phyloP scores from a whole-genome alignment of 495 filamentous ascomycete species.

The Sabuloglossum arenarium region DNA sequence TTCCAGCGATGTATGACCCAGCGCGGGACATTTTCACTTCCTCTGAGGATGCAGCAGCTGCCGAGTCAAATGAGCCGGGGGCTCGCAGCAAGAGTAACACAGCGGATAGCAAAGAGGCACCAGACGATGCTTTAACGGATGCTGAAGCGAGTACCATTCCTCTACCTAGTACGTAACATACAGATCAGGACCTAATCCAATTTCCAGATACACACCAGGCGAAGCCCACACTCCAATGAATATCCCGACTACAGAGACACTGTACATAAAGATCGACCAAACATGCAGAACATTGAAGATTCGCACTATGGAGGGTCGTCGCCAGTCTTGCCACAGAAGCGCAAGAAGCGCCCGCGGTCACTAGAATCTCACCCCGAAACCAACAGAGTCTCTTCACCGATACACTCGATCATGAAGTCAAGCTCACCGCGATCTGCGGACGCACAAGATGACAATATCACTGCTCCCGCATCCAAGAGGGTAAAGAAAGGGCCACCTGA shows the following conservation, averaged over 20 bases:
- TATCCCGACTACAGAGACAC: not conserved
- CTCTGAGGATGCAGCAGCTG: conserved; percentile 8
- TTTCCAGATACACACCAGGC: not conserved
- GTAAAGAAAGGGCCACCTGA: not conserved
- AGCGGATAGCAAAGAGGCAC: not conserved
- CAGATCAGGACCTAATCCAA: not conserved
- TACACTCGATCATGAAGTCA: conserved; percentile 1
- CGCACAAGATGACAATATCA: not conserved
- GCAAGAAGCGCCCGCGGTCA: conserved; percentile 6
- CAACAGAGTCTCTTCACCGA: not conserved
- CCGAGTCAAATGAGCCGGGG: conserved; percentile 3
- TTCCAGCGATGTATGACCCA: conserved; percentile 20
- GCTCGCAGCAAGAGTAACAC: conserved; percentile 1
- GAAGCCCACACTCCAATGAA: not conserved
- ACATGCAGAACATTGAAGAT: not conserved
- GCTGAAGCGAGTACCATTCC: not conserved
- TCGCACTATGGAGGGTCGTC: not conserved
- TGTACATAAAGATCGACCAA: not conserved
- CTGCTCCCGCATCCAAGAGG: not conserved
- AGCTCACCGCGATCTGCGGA: not conserved
- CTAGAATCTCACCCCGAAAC: not conserved
- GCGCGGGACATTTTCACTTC: conserved; percentile 20
- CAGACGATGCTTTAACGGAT: not conserved
- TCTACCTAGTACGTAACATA: not conserved
- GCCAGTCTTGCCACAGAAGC: not conserved